Evolutionary conservation across 805 yeast species (phyloP).

Genomic region (Starmerella bombicola): DNA sequence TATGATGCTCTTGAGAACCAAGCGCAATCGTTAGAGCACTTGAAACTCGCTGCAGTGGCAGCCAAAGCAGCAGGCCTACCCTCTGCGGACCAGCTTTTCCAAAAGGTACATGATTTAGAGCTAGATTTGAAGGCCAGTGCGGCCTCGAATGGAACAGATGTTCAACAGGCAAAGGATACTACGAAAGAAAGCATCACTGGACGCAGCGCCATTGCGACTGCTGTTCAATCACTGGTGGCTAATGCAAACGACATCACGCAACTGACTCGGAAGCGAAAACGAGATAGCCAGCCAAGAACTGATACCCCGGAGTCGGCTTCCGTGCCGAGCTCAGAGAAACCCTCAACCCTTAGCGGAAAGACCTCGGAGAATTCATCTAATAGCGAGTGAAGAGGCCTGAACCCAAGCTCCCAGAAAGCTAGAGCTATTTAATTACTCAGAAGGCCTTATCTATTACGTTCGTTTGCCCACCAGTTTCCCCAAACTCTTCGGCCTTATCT

Average conservation of each 20-base stretch:
- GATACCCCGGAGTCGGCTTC: too few species aligned
- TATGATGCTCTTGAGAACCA: conserved; percentile 54
- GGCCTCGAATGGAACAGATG: conserved; percentile 6
- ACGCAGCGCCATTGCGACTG: conserved; percentile 18
- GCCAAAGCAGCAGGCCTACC: conserved; percentile 28
- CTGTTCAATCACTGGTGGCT: conserved; percentile 15
- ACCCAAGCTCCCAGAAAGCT: background rate
- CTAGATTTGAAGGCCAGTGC: conserved; percentile 14
- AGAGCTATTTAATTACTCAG: too few species aligned
- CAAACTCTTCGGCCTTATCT: too few species aligned
- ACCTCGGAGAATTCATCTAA: too few species aligned
- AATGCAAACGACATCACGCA: conserved; percentile 26
- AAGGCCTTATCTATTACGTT: too few species aligned
- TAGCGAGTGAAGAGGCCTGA: too few species aligned
- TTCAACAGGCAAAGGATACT: conserved; percentile 8
- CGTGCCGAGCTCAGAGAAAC: too few species aligned
- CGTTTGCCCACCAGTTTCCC: too few species aligned
- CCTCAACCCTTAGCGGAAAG: too few species aligned
- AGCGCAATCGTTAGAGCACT: conserved; percentile 40
- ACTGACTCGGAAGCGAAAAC: conserved; percentile 24
- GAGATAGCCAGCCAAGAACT: too few species aligned
- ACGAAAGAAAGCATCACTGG: conserved; percentile 19
- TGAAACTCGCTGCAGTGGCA: conserved; percentile 32
- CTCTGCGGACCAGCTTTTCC: conserved; percentile 27
- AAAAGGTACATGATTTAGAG: conserved; percentile 20